Evolutionary conservation across 768 basidiomycete species (phyloP).

Genomic region (Auriscalpium microsporum): DNA sequence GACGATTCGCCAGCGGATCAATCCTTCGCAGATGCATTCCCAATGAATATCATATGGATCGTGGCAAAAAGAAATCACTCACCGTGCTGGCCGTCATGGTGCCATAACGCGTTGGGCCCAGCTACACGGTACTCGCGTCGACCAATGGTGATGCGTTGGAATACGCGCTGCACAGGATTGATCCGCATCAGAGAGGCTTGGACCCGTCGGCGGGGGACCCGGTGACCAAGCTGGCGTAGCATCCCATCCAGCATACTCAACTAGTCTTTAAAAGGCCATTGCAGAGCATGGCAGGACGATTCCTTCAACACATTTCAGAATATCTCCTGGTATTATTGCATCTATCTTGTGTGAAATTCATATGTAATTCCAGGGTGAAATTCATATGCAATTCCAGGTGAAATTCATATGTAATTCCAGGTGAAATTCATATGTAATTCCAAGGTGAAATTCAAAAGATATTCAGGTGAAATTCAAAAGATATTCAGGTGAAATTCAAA

Average conservation of each 20-base stretch:
- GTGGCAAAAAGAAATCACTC: neutral
- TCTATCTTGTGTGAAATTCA: too few relatives aligned
- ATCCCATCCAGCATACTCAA: slow-evolving; percentile 14
- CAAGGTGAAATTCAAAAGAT: too few relatives aligned
- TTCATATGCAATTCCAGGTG: too few relatives aligned
- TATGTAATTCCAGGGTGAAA: too few relatives aligned
- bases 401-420: too few relatives aligned
- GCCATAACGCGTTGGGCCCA: slow-evolving; percentile 21
- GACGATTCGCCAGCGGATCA: slow-evolving; percentile 23
- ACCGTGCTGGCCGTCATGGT: slow-evolving; percentile 24
- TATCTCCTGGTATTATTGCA: too few relatives aligned
- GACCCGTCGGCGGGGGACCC: slow-evolving; percentile 3
- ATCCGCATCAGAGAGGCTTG: slow-evolving; percentile 3
- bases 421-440: too few relatives aligned
- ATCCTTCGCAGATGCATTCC: slow-evolving; percentile 5
- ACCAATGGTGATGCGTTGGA: slow-evolving; percentile 7
- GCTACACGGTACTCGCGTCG: slow-evolving; percentile 14
- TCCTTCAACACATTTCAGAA: too few relatives aligned
- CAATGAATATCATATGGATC: neutral
- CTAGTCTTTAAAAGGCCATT: too few relatives aligned
- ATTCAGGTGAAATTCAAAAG: too few relatives aligned
- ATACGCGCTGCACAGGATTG: slow-evolving; percentile 12
- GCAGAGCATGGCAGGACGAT: too few relatives aligned
- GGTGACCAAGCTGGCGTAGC: slow-evolving; percentile 5
- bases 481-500: too few relatives aligned